Evolutionary conservation across 208 protist species (phyloP).

Genomic region (Wallacemonas sp.): DNA sequence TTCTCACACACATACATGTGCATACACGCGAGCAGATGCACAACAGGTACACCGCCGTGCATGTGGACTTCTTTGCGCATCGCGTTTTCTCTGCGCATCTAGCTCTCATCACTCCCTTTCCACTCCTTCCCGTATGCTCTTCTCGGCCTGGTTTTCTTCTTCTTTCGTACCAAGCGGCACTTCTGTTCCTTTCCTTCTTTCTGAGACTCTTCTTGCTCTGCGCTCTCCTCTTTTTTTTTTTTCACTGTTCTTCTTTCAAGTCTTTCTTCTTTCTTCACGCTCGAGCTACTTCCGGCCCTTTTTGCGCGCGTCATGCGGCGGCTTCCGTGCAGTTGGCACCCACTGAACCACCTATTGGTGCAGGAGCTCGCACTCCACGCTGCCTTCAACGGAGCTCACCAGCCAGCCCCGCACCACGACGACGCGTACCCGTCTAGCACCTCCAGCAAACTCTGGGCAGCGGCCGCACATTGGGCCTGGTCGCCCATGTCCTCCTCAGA

Average conservation of each 20-base stretch:
- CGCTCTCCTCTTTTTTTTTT: no score
- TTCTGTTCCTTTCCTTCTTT: no score
- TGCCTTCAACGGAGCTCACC: conserved; percentile 22
- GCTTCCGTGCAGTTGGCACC: conserved; percentile 44
- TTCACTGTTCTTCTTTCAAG: not conserved
- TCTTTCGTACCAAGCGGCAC: no score
- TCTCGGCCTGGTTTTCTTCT: no score
- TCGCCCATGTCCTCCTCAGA: not conserved
- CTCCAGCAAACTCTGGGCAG: conserved; percentile 8
- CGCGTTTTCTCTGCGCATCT: no score
- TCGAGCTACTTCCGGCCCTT: not conserved
- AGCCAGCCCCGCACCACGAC: not conserved
- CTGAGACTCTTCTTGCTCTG: no score
- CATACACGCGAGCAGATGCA: no score
- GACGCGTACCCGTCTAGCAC: not conserved
- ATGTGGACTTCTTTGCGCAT: no score
- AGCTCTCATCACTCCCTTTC: no score
- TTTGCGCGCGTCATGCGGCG: conserved; percentile 18
- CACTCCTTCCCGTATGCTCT: no score
- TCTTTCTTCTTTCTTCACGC: not conserved
- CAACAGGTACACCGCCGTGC: no score
- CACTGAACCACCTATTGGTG: conserved; percentile 58
- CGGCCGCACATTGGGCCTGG: conserved; percentile 1
- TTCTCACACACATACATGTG: no score
- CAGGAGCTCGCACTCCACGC: conserved; percentile 63